Conservation (phyloP, 129 eudicot species). For the Ambrosia artemisiifolia region DNA sequence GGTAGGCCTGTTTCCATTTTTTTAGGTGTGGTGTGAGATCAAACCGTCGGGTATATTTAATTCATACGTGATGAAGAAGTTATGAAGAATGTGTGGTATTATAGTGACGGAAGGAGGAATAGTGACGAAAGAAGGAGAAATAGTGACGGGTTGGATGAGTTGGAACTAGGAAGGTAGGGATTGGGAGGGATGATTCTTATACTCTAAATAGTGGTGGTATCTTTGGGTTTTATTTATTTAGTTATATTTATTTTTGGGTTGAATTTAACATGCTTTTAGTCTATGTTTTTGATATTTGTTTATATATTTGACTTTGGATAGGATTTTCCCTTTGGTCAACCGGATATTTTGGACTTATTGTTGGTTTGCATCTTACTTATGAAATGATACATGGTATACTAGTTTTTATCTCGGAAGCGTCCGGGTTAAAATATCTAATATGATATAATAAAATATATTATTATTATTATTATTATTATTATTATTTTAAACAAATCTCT, state of each 20-base stretch:
- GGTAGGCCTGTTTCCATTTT: slow-evolving; percentile 45
- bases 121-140: slow-evolving; percentile 12
- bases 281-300: background rate
- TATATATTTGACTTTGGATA: background rate
- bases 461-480: no score
- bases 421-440: no score
- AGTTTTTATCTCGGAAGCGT: no score
- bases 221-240: background rate
- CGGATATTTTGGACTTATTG: background rate
- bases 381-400: background rate
- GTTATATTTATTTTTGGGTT: no score
- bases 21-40: background rate
- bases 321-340: background rate
- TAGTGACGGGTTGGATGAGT: slow-evolving; percentile 1
- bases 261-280: background rate
- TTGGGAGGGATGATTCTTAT: slow-evolving; percentile 37
- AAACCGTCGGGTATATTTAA: background rate
- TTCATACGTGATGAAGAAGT: slow-evolving; percentile 22
- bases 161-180: background rate
- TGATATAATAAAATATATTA: no score
- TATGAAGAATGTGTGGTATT: slow-evolving; percentile 10
- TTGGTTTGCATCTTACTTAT: background rate
- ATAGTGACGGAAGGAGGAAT: slow-evolving; percentile 14
- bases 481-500: no score
- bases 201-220: slow-evolving; percentile 16